Conservation (phyloP, 148 eudicot species). For the Rhododendron williamsianum region DNA sequence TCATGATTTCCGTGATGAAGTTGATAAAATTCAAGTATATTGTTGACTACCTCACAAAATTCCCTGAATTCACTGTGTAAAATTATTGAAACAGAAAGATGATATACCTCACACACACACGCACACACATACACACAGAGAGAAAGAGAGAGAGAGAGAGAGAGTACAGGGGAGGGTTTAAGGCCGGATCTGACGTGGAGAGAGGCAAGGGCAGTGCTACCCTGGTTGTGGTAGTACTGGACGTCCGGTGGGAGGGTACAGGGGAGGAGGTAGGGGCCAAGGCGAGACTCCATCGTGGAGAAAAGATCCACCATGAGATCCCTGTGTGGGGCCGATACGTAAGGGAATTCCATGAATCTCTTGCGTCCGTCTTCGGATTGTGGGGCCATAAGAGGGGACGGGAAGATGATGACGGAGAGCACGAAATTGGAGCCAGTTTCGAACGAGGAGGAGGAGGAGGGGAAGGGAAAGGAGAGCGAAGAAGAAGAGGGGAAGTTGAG, state of each 20-base stretch:
- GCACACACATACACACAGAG: too few relatives aligned
- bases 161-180: conserved; percentile 62
- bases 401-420: not conserved
- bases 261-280: conserved; percentile 49
- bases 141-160: not conserved
- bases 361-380: conserved; percentile 4
- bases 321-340: conserved; percentile 47
- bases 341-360: conserved; percentile 68
- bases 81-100: not conserved
- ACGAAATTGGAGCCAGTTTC: not conserved
- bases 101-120: not conserved
- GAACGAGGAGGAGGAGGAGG: not conserved
- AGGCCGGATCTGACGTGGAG: conserved; percentile 53
- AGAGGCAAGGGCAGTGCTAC: conserved; percentile 42
- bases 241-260: conserved; percentile 63
- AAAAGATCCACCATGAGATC: conserved; percentile 64
- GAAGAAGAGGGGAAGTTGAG: not conserved
- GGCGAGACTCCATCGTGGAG: conserved; percentile 50
- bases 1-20: not conserved
- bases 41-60: not conserved
- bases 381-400: conserved; percentile 17
- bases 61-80: not conserved
- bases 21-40: not conserved
- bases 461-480: not conserved
- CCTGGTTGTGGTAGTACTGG: conserved; percentile 40